phyloP scores from a whole-genome alignment of 108 stramenopile genomes.

The Mayamaea pseudoterrestris region DNA sequence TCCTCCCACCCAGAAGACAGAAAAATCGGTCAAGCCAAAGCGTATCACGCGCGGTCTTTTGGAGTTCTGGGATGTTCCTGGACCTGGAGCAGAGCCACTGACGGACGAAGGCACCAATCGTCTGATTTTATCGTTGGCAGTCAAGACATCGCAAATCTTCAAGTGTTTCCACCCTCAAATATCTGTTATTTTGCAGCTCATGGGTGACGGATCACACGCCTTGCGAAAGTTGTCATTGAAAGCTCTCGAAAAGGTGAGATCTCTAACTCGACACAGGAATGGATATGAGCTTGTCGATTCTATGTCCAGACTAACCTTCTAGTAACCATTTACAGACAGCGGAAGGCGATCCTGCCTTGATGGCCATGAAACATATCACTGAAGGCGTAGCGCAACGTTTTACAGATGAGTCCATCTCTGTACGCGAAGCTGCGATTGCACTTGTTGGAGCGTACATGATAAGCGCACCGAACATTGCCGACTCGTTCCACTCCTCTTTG shows the following conservation, averaged over 20 bases:
- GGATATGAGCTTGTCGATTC: no score
- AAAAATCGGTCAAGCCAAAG: not conserved
- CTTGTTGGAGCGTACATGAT: constrained; percentile 85
- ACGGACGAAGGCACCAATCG: constrained; percentile 60
- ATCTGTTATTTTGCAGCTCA: constrained; percentile 58
- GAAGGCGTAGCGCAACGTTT: constrained; percentile 74
- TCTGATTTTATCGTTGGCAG: constrained; percentile 37
- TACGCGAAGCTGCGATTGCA: constrained; percentile 85
- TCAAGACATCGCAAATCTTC: constrained; percentile 36
- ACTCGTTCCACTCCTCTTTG: constrained; percentile 69
- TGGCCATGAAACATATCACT: constrained; percentile 50
- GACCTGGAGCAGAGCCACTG: not conserved
- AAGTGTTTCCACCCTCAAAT: constrained; percentile 48
- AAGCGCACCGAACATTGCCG: constrained; percentile 60
- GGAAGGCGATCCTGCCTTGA: constrained; percentile 63
- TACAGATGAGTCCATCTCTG: constrained; percentile 83
- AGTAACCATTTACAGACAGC: constrained; percentile 27
- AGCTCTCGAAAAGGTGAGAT: constrained; percentile 48
- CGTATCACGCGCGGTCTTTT: constrained; percentile 6
- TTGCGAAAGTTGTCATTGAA: constrained; percentile 78
- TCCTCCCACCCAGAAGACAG: constrained; percentile 2
- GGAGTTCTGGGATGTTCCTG: constrained; percentile 25
- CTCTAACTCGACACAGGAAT: no score
- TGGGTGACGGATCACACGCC: constrained; percentile 41
- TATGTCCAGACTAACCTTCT: no score